Evolutionary conservation across 768 basidiomycete genomes (phyloP).

Genomic region (Russula sp.): DNA sequence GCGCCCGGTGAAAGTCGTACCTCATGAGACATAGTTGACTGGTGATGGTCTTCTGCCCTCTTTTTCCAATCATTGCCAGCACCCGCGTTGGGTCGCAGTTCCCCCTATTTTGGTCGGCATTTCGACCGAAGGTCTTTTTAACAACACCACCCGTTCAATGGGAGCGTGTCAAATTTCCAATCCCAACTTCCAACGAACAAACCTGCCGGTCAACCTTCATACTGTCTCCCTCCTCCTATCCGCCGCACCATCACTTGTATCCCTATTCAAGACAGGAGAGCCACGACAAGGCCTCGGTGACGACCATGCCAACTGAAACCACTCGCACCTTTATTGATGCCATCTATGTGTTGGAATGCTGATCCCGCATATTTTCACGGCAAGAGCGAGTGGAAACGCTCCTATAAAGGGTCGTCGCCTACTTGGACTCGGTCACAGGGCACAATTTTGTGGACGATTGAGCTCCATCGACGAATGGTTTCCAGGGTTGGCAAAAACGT

Average conservation of each 20-base stretch:
- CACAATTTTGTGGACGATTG: too few species aligned
- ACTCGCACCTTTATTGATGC: slow-evolving; percentile 6
- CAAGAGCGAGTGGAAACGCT: not conserved
- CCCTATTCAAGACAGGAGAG: not conserved
- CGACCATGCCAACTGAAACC: not conserved
- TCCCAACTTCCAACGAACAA: not conserved
- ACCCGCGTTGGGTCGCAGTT: not conserved
- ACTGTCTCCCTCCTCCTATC: not conserved
- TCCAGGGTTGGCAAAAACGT: too few species aligned
- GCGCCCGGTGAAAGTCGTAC: not conserved
- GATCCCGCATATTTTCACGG: not conserved
- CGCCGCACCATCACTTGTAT: not conserved
- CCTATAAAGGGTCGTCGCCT: not conserved
- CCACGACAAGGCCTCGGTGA: too few species aligned
- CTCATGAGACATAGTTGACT: not conserved
- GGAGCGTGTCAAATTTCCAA: not conserved
- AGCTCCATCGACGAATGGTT: too few species aligned
- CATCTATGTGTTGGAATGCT: not conserved
- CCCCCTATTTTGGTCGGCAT: not conserved
- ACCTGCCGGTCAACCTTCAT: not conserved
- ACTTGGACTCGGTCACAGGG: too few species aligned
- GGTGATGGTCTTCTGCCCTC: not conserved
- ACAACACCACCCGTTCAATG: not conserved
- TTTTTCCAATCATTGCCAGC: not conserved
- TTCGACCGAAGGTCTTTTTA: not conserved